Percentiles rank a stretch among this genome's conserved stretches.
phyloP scores from a whole-genome alignment of 106 monocot genomes.

The Dioscorea zingiberensis region DNA sequence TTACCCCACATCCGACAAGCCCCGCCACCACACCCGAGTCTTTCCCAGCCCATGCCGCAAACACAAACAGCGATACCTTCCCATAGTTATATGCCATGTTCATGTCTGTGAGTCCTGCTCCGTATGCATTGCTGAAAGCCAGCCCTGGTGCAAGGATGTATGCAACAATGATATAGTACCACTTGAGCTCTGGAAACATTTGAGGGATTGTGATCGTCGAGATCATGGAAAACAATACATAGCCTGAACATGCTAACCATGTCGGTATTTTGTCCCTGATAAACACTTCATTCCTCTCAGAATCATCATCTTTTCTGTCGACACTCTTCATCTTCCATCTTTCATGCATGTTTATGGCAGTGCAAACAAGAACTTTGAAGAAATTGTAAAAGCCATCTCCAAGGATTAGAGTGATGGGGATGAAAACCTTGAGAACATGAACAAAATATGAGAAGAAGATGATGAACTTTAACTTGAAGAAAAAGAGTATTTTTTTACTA shows the following conservation, averaged over 20 bases:
- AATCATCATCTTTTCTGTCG: not conserved
- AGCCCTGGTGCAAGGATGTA: constrained; percentile 11
- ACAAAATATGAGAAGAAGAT: not conserved
- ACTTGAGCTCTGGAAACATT: constrained; percentile 9
- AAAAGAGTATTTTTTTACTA: too few relatives aligned
- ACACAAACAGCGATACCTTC: constrained; percentile 48
- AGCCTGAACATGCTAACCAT: constrained; percentile 13
- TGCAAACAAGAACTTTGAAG: constrained; percentile 2
- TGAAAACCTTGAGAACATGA: constrained; percentile 12
- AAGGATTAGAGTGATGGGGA: constrained; percentile 20
- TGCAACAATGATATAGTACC: constrained; percentile 13
- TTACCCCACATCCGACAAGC: constrained; percentile 47
- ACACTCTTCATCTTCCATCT: not conserved
- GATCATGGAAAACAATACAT: not conserved
- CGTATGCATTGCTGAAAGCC: constrained; percentile 18
- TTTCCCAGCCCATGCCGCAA: constrained; percentile 41
- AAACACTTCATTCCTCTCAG: constrained; percentile 6
- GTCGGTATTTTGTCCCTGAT: constrained; percentile 11
- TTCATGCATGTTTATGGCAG: not conserved
- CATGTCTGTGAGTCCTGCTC: constrained; percentile 18
- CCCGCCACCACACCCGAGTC: constrained; percentile 22
- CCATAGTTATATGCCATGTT: constrained; percentile 42
- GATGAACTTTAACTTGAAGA: too few relatives aligned
- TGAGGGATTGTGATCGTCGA: constrained; percentile 5
- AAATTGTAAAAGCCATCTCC: constrained; percentile 31